phyloP scores from a whole-genome alignment of 371 early-diverging fungal species.

The Lichtheimia hyalospora region DNA sequence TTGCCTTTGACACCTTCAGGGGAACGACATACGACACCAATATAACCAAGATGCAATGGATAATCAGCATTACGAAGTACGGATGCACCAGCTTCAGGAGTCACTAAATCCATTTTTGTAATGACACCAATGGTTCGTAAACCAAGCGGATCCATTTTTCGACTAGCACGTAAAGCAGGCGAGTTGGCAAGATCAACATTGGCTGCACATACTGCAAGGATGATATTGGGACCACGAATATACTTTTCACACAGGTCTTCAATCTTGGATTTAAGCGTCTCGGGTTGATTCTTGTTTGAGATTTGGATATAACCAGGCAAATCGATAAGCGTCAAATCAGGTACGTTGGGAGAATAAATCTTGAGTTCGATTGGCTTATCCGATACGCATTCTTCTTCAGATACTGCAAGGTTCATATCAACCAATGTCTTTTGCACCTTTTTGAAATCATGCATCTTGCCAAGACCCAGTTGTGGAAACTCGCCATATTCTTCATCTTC shows the following conservation, averaged over 20 bases:
- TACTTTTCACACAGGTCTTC: slow-evolving; percentile 93
- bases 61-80: slow-evolving; percentile 90
- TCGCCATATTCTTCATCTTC: slow-evolving; percentile 89
- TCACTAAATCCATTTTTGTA: slow-evolving; percentile 98
- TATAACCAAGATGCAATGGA: slow-evolving; percentile 94
- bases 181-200: slow-evolving; percentile 99
- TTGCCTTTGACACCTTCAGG: slow-evolving; percentile 43
- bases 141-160: slow-evolving; percentile 93
- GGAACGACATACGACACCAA: slow-evolving; percentile 95
- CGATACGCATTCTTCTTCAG: slow-evolving; percentile 92
- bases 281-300: slow-evolving; percentile 93
- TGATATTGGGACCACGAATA: slow-evolving; percentile 91
- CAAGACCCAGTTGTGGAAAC: slow-evolving; percentile 90
- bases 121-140: slow-evolving; percentile 97
- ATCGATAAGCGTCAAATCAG: slow-evolving; percentile 97
- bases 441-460: slow-evolving; percentile 84
- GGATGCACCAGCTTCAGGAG: slow-evolving; percentile 79
- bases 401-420: slow-evolving; percentile 92
- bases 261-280: slow-evolving; percentile 89
- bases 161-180: slow-evolving; percentile 92
- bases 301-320: slow-evolving; percentile 99
- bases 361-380: slow-evolving; percentile 92
- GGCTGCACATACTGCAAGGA: slow-evolving; percentile 97
- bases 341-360: slow-evolving; percentile 92
- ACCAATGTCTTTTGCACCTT: slow-evolving; percentile 88